Base-by-base conservation (phyloP, 2,329 filamentous ascomycete species). In the Arthrobotrys musiformis region DNA sequence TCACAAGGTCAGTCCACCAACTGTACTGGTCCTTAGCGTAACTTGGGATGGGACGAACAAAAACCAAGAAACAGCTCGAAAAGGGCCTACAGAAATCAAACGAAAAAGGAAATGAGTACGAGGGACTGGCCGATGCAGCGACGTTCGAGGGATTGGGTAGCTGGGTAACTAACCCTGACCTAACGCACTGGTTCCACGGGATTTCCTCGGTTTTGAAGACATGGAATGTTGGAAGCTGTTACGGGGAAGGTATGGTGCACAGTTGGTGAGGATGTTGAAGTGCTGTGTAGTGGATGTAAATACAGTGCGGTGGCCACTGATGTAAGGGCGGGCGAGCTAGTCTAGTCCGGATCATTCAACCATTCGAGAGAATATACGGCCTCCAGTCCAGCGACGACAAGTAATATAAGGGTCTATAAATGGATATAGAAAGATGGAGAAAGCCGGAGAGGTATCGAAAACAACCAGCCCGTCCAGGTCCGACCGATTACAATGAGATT, bases 101-200 rank as follows among this genome's bases (percentile, higher is more conserved):
- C n/a, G 37, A 19, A 50, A n/a, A 19, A n/a, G 28, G 40, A 35
- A 28, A 26, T 28, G 28, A 33, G 15, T 19, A 22, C n/a, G 24
- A 33, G 61, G 17, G 44, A 33, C 60, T 11, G 40, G 2, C 42
- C 15, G 24, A n/a, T 33, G 52, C n/a, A n/a, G n/a, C n/a, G 50
- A 46, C 11, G 54, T 37, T 63, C 22, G 22, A n/a, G 19, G 15
- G 63, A 64, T 56, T 24, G n/a, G 40, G n/a, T n/a, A n/a, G n/a
- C n/a, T n/a, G n/a, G n/a, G n/a, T n/a, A n/a, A n/a, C 33, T 76
- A 76, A 60, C 72, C 72, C 56, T 76, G 48, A 26, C 68, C 72
- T 64, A 76, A 76, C 64, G 58, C 63, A 76, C 72, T 64, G 22
- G 48, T 37, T 76, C 70, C 63, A 37, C 72, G 37, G 62, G 63